A percentile compares a stretch with the other conserved stretches of the same genome.
These are phyloP conservation scores for Penicillium paneum DNA, from an alignment of 2,329 filamentous ascomycete genomes.

Conservation along the genomic window DNA sequence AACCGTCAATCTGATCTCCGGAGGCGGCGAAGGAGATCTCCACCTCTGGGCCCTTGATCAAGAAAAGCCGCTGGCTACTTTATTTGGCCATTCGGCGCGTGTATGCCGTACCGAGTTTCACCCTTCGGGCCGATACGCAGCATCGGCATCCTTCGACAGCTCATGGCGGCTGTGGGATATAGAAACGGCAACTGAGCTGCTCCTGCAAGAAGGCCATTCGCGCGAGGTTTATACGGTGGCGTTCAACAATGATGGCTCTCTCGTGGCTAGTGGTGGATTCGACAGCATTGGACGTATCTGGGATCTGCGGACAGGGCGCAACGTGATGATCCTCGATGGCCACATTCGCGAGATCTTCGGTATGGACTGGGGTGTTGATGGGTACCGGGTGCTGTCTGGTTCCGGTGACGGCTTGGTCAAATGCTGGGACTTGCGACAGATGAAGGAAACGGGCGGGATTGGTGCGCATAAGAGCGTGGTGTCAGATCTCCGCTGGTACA, in stretches of 20 bases:
- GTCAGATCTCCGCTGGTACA: constrained; percentile 90
- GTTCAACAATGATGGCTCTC: constrained; percentile 87
- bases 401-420: constrained; percentile 95
- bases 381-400: constrained; percentile 86
- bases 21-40: constrained; percentile 81
- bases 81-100: constrained; percentile 78
- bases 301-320: constrained; percentile 88
- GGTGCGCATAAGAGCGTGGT: constrained; percentile 90
- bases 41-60: constrained; percentile 86
- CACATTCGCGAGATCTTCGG: constrained; percentile 93
- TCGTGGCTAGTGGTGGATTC: constrained; percentile 85
- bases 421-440: constrained; percentile 94
- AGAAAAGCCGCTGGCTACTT: constrained; percentile 77
- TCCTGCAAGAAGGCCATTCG: constrained; percentile 91
- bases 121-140: constrained; percentile 82
- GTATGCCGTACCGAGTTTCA: constrained; percentile 94
- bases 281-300: constrained; percentile 94
- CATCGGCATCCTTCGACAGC: constrained; percentile 91
- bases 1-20: constrained; percentile 80
- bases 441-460: constrained; percentile 76
- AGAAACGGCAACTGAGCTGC: constrained; percentile 74
- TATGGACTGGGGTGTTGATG: constrained; percentile 87
- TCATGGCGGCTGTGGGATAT: constrained; percentile 98
- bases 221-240: constrained; percentile 85
- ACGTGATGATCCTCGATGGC: constrained; percentile 91